Conservation (phyloP, 2,329 filamentous ascomycete genomes). For the Penicillium psychrosexuale region DNA sequence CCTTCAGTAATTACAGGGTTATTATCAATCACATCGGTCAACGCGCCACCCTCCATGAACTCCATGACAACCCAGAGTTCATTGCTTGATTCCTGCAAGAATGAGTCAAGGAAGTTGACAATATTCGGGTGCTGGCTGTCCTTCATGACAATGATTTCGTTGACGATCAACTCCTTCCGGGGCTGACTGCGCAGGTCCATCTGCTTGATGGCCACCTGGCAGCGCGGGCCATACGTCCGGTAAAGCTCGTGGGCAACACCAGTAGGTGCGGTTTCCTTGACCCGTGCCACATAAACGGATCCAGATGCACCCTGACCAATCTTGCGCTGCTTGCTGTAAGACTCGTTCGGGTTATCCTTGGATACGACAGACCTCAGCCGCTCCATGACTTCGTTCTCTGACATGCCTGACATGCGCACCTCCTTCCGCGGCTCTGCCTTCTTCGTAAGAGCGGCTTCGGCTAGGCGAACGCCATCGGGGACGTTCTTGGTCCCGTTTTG, state of each 20-base stretch:
- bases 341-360: constrained; percentile 88
- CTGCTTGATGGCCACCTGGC: constrained; percentile 97
- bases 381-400: constrained; percentile 94
- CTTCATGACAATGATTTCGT: constrained; percentile 99
- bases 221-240: constrained; percentile 72
- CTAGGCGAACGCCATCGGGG: constrained; percentile 75
- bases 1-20: constrained; percentile 91
- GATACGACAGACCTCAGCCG: constrained; percentile 92
- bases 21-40: constrained; percentile 99
- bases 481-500: constrained; percentile 45
- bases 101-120: constrained; percentile 97
- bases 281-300: constrained; percentile 95
- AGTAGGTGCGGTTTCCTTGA: constrained; percentile 86
- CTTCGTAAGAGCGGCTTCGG: constrained; percentile 82
- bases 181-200: constrained; percentile 98
- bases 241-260: constrained; percentile 73
- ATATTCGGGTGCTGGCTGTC: constrained; percentile 98
- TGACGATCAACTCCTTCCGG: constrained; percentile 96
- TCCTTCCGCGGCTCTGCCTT: constrained; percentile 80
- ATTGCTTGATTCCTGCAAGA: constrained; percentile 87
- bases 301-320: constrained; percentile 98
- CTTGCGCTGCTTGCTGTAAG: constrained; percentile 99
- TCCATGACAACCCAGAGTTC: constrained; percentile 99
- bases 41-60: constrained; percentile 96
- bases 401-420: constrained; percentile 98